A percentile compares a stretch with the other conserved stretches of the same genome.
Evolutionary conservation across 495 filamentous ascomycete genomes (phyloP).

Genomic region (Barbatosphaeria neglecta): DNA sequence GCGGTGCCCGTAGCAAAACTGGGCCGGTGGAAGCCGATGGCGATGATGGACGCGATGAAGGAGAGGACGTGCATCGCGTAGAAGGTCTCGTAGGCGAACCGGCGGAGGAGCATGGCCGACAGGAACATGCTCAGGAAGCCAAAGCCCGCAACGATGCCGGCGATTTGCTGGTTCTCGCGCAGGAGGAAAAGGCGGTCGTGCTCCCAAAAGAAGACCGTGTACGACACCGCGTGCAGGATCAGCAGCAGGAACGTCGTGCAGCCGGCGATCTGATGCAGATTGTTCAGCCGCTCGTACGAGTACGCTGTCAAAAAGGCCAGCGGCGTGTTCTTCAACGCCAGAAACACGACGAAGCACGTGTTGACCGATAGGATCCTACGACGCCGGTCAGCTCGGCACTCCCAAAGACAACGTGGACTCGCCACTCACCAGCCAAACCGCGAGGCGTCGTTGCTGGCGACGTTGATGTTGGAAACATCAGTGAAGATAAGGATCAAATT

Average conservation of each 20-base stretch:
- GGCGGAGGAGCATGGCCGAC: conserved; percentile 31
- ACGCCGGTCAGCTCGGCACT: conserved; percentile 1
- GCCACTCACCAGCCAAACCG: conserved; percentile 41
- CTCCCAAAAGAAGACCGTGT: conserved; percentile 25
- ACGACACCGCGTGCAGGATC: conserved; percentile 33
- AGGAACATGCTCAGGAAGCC: conserved; percentile 31
- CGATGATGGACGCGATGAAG: conserved; percentile 38
- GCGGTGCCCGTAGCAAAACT: conserved; percentile 25
- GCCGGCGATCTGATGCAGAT: conserved; percentile 46
- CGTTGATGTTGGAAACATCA: conserved; percentile 27
- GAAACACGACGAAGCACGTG: conserved; percentile 42
- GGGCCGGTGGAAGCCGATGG: conserved; percentile 43
- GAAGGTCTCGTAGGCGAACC: conserved; percentile 45
- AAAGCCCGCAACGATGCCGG: conserved; percentile 37
- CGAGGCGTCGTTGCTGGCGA: conserved; percentile 19
- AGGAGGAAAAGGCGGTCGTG: conserved; percentile 9
- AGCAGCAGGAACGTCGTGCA: conserved; percentile 37
- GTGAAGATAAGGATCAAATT: conserved; percentile 40
- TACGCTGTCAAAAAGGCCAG: conserved; percentile 43
- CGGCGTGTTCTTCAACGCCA: conserved; percentile 50
- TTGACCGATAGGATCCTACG: conserved; percentile 43
- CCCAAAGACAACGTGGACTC: no score
- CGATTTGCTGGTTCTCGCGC: conserved; percentile 14
- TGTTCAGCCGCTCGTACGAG: conserved; percentile 51
- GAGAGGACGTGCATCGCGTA: conserved; percentile 42